Percentiles rank a stretch among this genome's conserved stretches.
phyloP scores from a whole-genome alignment of 805 yeast genomes.

The Tetrapisispora pingtungensis region DNA sequence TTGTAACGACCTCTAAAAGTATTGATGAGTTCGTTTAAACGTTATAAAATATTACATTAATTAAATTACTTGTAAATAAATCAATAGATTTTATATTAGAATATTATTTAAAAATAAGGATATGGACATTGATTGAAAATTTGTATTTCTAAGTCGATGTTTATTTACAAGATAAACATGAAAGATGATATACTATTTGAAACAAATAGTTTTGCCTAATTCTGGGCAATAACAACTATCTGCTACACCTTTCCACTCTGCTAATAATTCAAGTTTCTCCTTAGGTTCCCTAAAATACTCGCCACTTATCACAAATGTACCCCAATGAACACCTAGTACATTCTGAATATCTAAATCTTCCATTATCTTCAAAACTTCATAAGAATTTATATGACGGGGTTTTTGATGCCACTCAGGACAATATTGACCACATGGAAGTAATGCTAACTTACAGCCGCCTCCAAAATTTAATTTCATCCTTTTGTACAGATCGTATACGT shows the following conservation, averaged over 20 bases:
- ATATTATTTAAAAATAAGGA: too few relatives aligned
- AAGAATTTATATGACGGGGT: conserved; percentile 80
- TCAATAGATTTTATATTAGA: too few relatives aligned
- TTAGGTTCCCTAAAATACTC: conserved; percentile 86
- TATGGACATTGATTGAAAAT: too few relatives aligned
- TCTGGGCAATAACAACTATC: conserved; percentile 49
- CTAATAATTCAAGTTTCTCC: conserved; percentile 41
- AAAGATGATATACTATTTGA: conserved; percentile 11
- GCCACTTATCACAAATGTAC: conserved; percentile 81
- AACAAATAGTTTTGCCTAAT: conserved; percentile 61
- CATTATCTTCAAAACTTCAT: conserved; percentile 63
- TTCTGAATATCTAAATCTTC: conserved; percentile 48
- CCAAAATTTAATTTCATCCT: conserved; percentile 60
- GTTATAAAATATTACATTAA: neutral
- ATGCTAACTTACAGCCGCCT: conserved; percentile 46
- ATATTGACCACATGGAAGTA: conserved; percentile 91
- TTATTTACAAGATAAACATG: neutral
- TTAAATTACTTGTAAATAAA: neutral
- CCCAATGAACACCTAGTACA: conserved; percentile 92
- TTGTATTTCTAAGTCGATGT: neutral
- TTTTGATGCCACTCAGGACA: conserved; percentile 91
- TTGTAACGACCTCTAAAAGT: neutral
- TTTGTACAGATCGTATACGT: conserved; percentile 59
- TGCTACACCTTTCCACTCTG: conserved; percentile 31
- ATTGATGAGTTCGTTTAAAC: too few relatives aligned